Percentiles rank a stretch among this genome's conserved stretches.
These are phyloP conservation scores for Trichosporon coremiiforme DNA, from an alignment of 1,284 basidiomycete species.

Conservation along the genomic window DNA sequence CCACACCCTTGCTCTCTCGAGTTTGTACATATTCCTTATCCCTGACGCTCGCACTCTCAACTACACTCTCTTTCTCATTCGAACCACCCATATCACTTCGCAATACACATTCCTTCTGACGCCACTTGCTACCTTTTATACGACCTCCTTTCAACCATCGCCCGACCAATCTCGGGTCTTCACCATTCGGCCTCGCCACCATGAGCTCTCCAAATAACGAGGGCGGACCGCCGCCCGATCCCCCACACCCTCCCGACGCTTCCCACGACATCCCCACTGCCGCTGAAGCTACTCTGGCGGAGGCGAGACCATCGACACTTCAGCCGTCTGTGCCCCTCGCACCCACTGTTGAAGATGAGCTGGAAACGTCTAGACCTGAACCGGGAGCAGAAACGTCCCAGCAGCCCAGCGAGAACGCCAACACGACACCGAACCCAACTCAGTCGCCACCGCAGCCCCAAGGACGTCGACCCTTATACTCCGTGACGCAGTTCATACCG, in stretches of 20 bases:
- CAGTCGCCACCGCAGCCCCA: not conserved
- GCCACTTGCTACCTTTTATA: not conserved
- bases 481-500: slow-evolving; percentile 20
- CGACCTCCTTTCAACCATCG: not conserved
- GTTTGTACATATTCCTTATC: not conserved
- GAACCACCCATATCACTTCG: not conserved
- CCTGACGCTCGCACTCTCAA: not conserved
- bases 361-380: not conserved
- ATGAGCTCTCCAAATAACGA: slow-evolving; percentile 21
- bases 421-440: not conserved
- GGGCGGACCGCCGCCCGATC: slow-evolving; percentile 17
- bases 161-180: not conserved
- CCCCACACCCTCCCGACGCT: not conserved
- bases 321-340: not conserved
- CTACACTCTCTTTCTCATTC: slow-evolving; percentile 4
- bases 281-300: not conserved
- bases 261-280: not conserved
- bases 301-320: not conserved
- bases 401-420: not conserved
- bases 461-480: slow-evolving; percentile 22
- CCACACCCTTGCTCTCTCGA: not conserved
- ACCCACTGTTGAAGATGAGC: not conserved
- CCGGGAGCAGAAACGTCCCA: not conserved
- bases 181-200: slow-evolving; percentile 15
- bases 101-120: slow-evolving; percentile 15